Percentiles rank a stretch among this genome's conserved stretches.
Evolutionary conservation across 345 rosid species (phyloP).

Genomic region (Salix udensis): DNA sequence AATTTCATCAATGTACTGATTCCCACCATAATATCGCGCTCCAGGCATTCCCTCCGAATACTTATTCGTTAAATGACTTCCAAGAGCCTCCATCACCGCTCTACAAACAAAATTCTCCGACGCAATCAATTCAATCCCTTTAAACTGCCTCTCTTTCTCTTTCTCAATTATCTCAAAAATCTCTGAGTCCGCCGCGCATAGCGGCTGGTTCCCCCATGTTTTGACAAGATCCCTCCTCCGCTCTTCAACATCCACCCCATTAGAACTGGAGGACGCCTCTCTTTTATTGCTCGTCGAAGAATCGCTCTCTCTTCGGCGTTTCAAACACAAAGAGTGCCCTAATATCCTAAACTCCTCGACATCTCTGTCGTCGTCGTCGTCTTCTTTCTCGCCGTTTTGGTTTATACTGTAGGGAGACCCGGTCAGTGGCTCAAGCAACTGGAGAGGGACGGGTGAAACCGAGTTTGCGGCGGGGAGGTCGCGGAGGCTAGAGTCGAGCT

Average conservation of each 20-base stretch:
- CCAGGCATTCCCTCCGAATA: slow-evolving; percentile 94
- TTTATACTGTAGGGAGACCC: slow-evolving; percentile 17
- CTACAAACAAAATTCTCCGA: slow-evolving; percentile 86
- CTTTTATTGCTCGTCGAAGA: slow-evolving; percentile 27
- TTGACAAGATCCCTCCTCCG: slow-evolving; percentile 33
- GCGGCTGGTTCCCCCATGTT: slow-evolving; percentile 70
- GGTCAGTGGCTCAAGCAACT: slow-evolving; percentile 35
- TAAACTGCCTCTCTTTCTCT: slow-evolving; percentile 69
- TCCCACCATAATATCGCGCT: slow-evolving; percentile 76
- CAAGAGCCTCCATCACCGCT: slow-evolving; percentile 85
- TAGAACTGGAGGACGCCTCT: background rate
- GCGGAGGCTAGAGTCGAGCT: slow-evolving; percentile 33
- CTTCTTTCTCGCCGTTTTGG: background rate
- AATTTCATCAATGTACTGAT: slow-evolving; percentile 75
- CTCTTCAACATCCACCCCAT: slow-evolving; percentile 25
- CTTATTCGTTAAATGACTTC: slow-evolving; percentile 84
- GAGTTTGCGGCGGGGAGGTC: slow-evolving; percentile 9
- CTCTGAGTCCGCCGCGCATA: slow-evolving; percentile 65
- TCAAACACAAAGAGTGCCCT: slow-evolving; percentile 63
- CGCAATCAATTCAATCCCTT: slow-evolving; percentile 75
- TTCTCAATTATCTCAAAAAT: slow-evolving; percentile 69
- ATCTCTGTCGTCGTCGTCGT: slow-evolving; percentile 20
- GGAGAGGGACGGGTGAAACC: slow-evolving; percentile 38
- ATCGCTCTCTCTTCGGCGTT: slow-evolving; percentile 34
- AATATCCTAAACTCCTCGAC: slow-evolving; percentile 48